phyloP scores from a whole-genome alignment of 2,329 filamentous ascomycete species.

The Sordariomycetes sp. region DNA sequence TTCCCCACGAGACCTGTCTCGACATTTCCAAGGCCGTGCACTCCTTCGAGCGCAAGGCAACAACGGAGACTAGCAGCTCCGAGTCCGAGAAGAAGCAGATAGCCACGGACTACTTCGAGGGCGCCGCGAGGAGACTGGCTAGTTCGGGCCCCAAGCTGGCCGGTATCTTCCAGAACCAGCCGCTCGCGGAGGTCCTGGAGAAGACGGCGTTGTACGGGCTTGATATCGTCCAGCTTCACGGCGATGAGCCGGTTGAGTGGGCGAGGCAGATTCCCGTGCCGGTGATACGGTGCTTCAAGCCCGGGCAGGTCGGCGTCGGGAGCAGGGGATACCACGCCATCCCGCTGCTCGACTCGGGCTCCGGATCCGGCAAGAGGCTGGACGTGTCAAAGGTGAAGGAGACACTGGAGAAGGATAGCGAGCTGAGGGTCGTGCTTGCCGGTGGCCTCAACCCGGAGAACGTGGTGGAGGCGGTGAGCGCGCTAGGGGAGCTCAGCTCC shows the following conservation, averaged over 20 bases:
- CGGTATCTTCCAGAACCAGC: conserved; percentile 89
- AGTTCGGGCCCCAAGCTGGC: conserved; percentile 64
- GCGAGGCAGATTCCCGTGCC: conserved; percentile 80
- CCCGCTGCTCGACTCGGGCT: conserved; percentile 77
- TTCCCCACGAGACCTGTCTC: conserved; percentile 66
- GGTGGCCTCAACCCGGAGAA: conserved; percentile 78
- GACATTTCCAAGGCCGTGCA: conserved; percentile 75
- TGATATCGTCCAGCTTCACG: conserved; percentile 89
- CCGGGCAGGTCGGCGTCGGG: conserved; percentile 60
- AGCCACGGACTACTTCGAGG: conserved; percentile 63
- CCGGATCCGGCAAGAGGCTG: conserved; percentile 70
- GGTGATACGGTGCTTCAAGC: conserved; percentile 77
- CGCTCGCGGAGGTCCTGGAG: conserved; percentile 69
- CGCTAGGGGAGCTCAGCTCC: conserved; percentile 46
- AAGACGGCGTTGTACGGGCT: conserved; percentile 67
- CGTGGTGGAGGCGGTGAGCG: conserved; percentile 54
- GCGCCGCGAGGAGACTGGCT: conserved; percentile 34
- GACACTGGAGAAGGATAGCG: conserved; percentile 54
- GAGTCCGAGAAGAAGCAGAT: conserved; percentile 13
- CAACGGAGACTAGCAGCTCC: conserved; percentile 11
- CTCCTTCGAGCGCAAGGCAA: conserved; percentile 12
- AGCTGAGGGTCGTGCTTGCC: conserved; percentile 70
- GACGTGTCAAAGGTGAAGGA: conserved; percentile 60
- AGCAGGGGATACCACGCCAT: conserved; percentile 72
- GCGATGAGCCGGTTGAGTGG: conserved; percentile 88